Evolutionary conservation across 164 flowering plant genomes (phyloP).

Genomic region (Dillenia turbinata): DNA sequence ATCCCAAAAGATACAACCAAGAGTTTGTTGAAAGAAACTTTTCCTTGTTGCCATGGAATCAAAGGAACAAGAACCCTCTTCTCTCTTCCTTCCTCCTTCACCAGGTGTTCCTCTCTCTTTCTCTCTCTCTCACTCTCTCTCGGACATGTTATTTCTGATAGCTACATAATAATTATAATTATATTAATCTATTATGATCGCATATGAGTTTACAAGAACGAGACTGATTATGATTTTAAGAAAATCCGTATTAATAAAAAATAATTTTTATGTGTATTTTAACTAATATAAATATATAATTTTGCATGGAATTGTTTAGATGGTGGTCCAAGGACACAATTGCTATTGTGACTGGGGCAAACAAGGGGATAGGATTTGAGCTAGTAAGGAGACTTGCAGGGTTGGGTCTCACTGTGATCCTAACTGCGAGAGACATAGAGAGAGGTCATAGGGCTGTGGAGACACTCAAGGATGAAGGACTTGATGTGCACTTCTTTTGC

Average conservation of each 20-base stretch:
- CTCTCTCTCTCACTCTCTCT: slow-evolving; percentile 6
- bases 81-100: slow-evolving; percentile 8
- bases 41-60: slow-evolving; percentile 1
- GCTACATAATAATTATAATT: too few relatives aligned
- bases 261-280: too few relatives aligned
- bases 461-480: slow-evolving; percentile 30
- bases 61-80: slow-evolving; percentile 1
- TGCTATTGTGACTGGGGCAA: slow-evolving; percentile 80
- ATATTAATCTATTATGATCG: too few relatives aligned
- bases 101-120: slow-evolving; percentile 8
- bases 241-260: too few relatives aligned
- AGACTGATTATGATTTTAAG: too few relatives aligned
- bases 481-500: slow-evolving; percentile 31
- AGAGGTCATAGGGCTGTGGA: slow-evolving; percentile 54
- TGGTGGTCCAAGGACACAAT: slow-evolving; percentile 80
- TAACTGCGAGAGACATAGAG: slow-evolving; percentile 57
- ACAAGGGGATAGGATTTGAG: slow-evolving; percentile 78
- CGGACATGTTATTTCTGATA: too few relatives aligned
- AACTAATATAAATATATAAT: background rate
- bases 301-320: slow-evolving; percentile 14
- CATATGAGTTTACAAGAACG: too few relatives aligned
- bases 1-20: too few relatives aligned
- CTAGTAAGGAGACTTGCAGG: slow-evolving; percentile 57
- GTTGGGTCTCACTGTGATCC: slow-evolving; percentile 61
- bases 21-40: too few relatives aligned